Percentiles rank a stretch among this genome's conserved stretches.
phyloP scores from a whole-genome alignment of 805 yeast genomes.

The Saccharomycopsis capsularis region DNA sequence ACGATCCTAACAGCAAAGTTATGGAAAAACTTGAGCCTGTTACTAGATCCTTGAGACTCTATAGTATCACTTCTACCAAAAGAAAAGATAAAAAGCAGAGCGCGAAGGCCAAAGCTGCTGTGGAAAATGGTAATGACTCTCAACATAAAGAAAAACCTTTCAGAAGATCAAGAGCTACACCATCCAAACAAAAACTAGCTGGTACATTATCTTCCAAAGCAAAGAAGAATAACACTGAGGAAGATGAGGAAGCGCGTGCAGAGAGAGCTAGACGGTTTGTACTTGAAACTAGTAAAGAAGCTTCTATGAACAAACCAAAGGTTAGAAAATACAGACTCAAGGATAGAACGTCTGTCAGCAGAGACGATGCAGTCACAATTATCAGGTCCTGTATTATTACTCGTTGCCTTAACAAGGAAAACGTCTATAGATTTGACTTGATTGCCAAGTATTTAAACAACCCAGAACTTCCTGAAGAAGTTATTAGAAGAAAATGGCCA shows the following conservation, averaged over 20 bases:
- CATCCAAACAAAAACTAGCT: too few relatives aligned
- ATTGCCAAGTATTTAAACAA: slow-evolving; percentile 25
- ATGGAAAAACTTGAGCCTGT: neutral
- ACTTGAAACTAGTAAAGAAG: neutral
- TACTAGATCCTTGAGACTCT: neutral
- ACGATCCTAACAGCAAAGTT: too few relatives aligned
- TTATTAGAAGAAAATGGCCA: slow-evolving; percentile 63
- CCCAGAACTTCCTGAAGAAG: slow-evolving; percentile 28
- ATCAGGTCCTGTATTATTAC: slow-evolving; percentile 11
- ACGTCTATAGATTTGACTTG: slow-evolving; percentile 1
- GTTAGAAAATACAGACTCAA: too few relatives aligned
- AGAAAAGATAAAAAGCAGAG: neutral
- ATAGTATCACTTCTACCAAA: neutral
- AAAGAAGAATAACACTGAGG: neutral
- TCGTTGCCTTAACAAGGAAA: slow-evolving; percentile 10
- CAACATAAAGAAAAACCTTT: too few relatives aligned
- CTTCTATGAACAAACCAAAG: too few relatives aligned
- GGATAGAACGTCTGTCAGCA: too few relatives aligned
- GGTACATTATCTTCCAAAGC: neutral
- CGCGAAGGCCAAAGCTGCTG: neutral
- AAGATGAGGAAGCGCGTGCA: neutral
- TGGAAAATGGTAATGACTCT: too few relatives aligned
- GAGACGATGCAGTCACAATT: slow-evolving; percentile 3
- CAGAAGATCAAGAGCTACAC: too few relatives aligned
- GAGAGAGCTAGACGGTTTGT: neutral